Evolutionary conservation across 441 rosid species (phyloP), one percentile per base, ranked within the genome.

Genomic region (Adansonia grandidieri): DNA sequence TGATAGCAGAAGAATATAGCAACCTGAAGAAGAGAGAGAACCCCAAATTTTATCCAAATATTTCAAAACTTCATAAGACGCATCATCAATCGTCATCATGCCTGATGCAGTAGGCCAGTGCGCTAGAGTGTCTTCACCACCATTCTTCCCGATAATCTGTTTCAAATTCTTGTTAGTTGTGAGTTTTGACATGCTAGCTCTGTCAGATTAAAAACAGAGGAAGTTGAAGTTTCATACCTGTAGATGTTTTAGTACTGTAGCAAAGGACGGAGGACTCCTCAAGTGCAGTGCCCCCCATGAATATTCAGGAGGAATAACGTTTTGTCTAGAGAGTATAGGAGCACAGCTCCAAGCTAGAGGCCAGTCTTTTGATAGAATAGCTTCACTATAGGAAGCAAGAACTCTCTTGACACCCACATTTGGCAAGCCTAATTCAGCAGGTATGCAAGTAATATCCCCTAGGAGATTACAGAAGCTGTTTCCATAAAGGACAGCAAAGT

Each of bases 71-170:
- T 86, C 90, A 87, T 90, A 89, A 80, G 91, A 89, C 74, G 99
- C 94, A 80, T 88, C 97, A 74, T 88, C 92, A 79, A 94, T 83
- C 22, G 92, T 89, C 93, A 92, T 82, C 87, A 96, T 85, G 78
- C 92, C 88, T 71, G 95, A 80, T 76, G 92, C 84, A 80, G 87
- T 89, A 78, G 99, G 98, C 99, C 98, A 94, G 81, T 93, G 98
- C 88, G 97, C 92, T 85, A 93, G 97, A 75, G 98, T 91, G 82
- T 96, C 98, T 85, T 90, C 99, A 83, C 99, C 99, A 48, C 97
- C 92, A 87, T 92, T 92, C 86, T 87, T 87, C 74, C 99, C 98
- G 73, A 89, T 93, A 71, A 86, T 84, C 99, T 94, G 85, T 9
- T 81, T 73, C 71, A 80, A 60, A 79, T 64, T 77, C 60, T 80